phyloP scores from a whole-genome alignment of 441 rosid species.

The Gossypium trilobum region DNA sequence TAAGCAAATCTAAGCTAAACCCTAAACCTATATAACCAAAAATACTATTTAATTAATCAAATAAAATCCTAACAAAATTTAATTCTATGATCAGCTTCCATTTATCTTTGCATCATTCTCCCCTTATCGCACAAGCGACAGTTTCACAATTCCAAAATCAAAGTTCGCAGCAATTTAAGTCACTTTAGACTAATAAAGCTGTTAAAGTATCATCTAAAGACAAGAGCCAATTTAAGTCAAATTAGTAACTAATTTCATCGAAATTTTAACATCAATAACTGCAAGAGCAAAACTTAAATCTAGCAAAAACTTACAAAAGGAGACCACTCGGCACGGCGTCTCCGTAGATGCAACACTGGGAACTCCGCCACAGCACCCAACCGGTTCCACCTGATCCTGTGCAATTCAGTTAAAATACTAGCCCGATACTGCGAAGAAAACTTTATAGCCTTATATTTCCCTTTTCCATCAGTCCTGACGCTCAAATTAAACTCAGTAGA shows the following conservation, averaged over 20 bases:
- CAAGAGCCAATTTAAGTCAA: background rate
- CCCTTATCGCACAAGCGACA: background rate
- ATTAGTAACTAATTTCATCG: background rate
- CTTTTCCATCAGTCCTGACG: constrained; percentile 83
- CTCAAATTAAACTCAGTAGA: constrained; percentile 71
- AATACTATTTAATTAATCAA: background rate
- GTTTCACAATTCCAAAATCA: background rate
- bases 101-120: background rate
- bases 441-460: constrained; percentile 79
- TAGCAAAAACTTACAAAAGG: constrained; percentile 52
- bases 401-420: constrained; percentile 78
- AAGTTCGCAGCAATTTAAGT: background rate
- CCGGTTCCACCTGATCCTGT: constrained; percentile 65
- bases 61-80: background rate
- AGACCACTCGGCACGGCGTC: constrained; percentile 75
- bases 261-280: background rate
- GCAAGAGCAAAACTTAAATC: background rate
- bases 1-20: constrained; percentile 2
- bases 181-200: background rate
- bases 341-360: constrained; percentile 72
- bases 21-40: background rate
- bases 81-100: background rate
- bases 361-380: constrained; percentile 67
- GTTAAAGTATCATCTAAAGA: background rate
- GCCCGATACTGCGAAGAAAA: constrained; percentile 74